These are phyloP conservation scores for Pilaira anomala DNA, from an alignment of 192 early-diverging fungal species.

Conservation along the genomic window DNA sequence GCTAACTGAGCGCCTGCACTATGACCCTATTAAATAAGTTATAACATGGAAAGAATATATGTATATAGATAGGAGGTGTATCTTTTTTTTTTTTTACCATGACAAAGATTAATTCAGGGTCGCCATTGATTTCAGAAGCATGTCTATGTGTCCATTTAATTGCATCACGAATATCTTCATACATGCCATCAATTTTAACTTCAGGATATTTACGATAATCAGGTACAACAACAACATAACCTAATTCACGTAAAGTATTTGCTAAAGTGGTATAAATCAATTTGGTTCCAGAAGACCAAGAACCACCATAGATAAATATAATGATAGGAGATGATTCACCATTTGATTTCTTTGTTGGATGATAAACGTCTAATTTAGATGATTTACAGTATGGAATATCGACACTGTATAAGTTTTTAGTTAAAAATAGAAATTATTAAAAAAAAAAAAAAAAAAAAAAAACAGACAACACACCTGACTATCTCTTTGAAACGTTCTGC, in stretches of 20 bases:
- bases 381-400: slow-evolving; percentile 27
- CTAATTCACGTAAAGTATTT: slow-evolving; percentile 46
- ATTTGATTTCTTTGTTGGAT: slow-evolving; percentile 10
- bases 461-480: slow-evolving; percentile 22
- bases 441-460: background rate
- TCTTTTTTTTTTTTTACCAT: slow-evolving; percentile 30
- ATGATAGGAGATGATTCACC: slow-evolving; percentile 38
- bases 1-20: slow-evolving; percentile 44
- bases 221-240: slow-evolving; percentile 53
- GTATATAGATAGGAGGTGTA: background rate
- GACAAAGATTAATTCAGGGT: slow-evolving; percentile 34
- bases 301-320: slow-evolving; percentile 55
- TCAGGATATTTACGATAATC: slow-evolving; percentile 52
- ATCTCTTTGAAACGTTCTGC: slow-evolving; percentile 23
- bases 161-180: slow-evolving; percentile 45
- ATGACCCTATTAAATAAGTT: slow-evolving; percentile 37
- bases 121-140: slow-evolving; percentile 30
- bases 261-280: slow-evolving; percentile 46
- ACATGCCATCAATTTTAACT: slow-evolving; percentile 41
- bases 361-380: slow-evolving; percentile 30
- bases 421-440: background rate
- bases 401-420: slow-evolving; percentile 14
- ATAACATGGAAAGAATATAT: background rate
- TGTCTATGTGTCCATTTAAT: slow-evolving; percentile 47
- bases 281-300: slow-evolving; percentile 51